Percentiles rank a stretch among this genome's conserved stretches.
Conservation (phyloP, 2,329 filamentous ascomycete genomes). For the Diplodia seriata region DNA sequence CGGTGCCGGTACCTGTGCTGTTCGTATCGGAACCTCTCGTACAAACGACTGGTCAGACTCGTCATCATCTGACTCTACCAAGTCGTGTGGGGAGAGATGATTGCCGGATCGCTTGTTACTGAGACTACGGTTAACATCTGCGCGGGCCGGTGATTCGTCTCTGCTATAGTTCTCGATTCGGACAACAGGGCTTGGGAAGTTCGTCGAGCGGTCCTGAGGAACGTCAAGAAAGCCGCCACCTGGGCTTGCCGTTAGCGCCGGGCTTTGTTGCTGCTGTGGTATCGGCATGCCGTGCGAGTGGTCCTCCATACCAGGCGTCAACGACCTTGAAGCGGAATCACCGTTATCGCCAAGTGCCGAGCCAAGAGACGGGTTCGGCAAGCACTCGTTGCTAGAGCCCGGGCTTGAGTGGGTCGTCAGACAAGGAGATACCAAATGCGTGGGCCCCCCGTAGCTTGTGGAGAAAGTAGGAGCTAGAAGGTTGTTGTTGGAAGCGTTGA, state of each 20-base stretch:
- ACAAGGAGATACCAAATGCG: conserved; percentile 47
- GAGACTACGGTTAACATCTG: conserved; percentile 45
- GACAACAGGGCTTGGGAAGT: conserved; percentile 50
- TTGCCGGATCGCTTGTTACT: conserved; percentile 46
- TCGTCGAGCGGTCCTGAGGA: conserved; percentile 40
- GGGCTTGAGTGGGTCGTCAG: conserved; percentile 48
- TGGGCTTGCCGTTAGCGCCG: conserved; percentile 49
- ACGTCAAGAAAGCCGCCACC: conserved; percentile 41
- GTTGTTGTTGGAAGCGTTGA: conserved; percentile 22
- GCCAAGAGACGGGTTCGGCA: conserved; percentile 19
- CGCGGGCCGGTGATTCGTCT: conserved; percentile 45
- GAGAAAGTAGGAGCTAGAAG: conserved; percentile 22
- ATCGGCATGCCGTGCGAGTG: conserved; percentile 2
- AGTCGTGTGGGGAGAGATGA: conserved; percentile 49
- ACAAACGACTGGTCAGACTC: conserved; percentile 34
- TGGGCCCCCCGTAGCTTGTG: conserved; percentile 35
- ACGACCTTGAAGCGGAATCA: not conserved
- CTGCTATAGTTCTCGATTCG: conserved; percentile 47
- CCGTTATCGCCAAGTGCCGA: conserved; percentile 1
- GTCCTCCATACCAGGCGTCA: conserved; percentile 9
- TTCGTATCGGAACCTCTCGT: conserved; percentile 13
- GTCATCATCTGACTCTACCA: conserved; percentile 45
- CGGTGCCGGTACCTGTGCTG: conserved; percentile 22
- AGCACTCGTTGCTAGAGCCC: conserved; percentile 35
- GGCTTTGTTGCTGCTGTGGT: conserved; percentile 44